Percentiles rank a stretch among this genome's conserved stretches.
Conservation (phyloP, 148 eudicot genomes). For the Oxyria digyna region DNA sequence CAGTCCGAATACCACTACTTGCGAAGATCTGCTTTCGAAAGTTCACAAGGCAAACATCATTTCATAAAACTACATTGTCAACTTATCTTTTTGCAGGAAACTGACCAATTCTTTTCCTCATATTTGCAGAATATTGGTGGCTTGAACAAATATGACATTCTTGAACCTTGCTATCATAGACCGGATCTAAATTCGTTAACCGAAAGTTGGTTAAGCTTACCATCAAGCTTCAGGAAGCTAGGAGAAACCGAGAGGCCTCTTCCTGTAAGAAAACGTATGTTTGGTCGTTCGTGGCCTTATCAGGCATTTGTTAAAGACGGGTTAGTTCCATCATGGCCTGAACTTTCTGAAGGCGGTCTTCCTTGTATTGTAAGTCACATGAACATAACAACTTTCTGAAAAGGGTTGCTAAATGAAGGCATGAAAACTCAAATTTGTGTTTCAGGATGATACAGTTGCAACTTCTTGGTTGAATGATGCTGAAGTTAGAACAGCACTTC, state of each 20-base stretch:
- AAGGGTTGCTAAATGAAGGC: too few relatives aligned
- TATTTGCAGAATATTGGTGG: slow-evolving; percentile 33
- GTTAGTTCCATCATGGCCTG: slow-evolving; percentile 81
- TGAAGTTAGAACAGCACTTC: slow-evolving; percentile 72
- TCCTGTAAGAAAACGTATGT: slow-evolving; percentile 81
- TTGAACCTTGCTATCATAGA: slow-evolving; percentile 85
- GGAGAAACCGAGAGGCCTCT: slow-evolving; percentile 78
- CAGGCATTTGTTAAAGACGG: slow-evolving; percentile 82
- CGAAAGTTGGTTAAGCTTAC: slow-evolving; percentile 25
- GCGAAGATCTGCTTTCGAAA: slow-evolving; percentile 37
- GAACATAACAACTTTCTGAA: neutral
- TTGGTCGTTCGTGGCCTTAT: slow-evolving; percentile 96
- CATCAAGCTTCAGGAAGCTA: slow-evolving; percentile 62
- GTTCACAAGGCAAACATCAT: slow-evolving; percentile 54
- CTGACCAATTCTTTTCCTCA: neutral
- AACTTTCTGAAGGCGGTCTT: slow-evolving; percentile 41
- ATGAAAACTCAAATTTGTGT: too few relatives aligned
- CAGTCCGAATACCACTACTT: slow-evolving; percentile 26
- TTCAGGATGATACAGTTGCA: slow-evolving; percentile 74
- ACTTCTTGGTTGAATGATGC: slow-evolving; percentile 64
- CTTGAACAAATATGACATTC: slow-evolving; percentile 68
- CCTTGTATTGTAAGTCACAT: slow-evolving; percentile 73
- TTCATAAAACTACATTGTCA: too few relatives aligned
- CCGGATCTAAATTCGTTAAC: slow-evolving; percentile 14
- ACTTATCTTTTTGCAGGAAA: neutral